phyloP scores from a whole-genome alignment of 805 yeast species.

The Cyberlindnera galapagoensis region DNA sequence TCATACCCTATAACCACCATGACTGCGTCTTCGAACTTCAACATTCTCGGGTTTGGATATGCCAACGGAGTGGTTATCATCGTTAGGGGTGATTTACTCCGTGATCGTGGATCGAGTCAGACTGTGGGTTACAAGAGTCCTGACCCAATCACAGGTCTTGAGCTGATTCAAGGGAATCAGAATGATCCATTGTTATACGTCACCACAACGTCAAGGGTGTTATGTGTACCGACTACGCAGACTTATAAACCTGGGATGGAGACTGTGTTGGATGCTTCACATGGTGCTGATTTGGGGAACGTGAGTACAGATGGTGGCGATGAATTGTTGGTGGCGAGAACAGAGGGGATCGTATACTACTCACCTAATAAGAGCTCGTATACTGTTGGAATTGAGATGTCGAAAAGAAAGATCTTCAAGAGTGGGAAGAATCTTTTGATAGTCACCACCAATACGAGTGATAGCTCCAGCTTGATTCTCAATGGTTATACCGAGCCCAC shows the following conservation, averaged over 20 bases:
- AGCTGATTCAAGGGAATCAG: constrained; percentile 37
- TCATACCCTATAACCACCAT: constrained; percentile 73
- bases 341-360: constrained; percentile 59
- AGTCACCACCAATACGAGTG: constrained; percentile 41
- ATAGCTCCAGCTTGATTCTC: constrained; percentile 26
- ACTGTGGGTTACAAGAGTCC: constrained; percentile 61
- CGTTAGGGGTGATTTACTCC: constrained; percentile 78
- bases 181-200: constrained; percentile 55
- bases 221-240: constrained; percentile 73
- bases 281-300: constrained; percentile 42
- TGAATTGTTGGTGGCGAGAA: constrained; percentile 58
- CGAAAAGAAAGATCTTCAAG: constrained; percentile 46
- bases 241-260: constrained; percentile 65
- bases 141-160: constrained; percentile 78
- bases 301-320: constrained; percentile 34
- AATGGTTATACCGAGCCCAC: constrained; percentile 37
- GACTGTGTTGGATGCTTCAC: constrained; percentile 33
- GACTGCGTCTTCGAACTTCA: constrained; percentile 44
- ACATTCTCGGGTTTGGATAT: constrained; percentile 69
- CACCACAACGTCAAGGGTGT: constrained; percentile 64
- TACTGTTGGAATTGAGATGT: constrained; percentile 48
- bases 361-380: constrained; percentile 47
- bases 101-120: constrained; percentile 89
- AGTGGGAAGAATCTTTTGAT: constrained; percentile 53
- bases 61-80: constrained; percentile 79